phyloP scores from a whole-genome alignment of 2,329 filamentous ascomycete species.

The Ceratocystis colombiana region DNA sequence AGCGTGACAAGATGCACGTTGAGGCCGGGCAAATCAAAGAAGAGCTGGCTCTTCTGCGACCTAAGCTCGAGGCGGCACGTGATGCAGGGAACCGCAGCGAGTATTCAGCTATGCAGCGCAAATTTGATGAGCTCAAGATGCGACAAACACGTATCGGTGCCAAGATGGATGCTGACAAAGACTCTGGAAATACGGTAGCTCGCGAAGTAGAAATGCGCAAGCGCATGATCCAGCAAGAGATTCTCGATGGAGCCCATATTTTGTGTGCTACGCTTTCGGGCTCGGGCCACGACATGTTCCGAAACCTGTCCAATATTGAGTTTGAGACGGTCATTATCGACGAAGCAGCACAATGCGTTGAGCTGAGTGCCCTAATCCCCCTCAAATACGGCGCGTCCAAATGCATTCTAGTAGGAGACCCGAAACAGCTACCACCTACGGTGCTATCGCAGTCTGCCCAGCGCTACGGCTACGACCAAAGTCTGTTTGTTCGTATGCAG shows the following conservation, averaged over 20 bases:
- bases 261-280: constrained; percentile 92
- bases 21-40: constrained; percentile 58
- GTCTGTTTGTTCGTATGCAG: constrained; percentile 97
- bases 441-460: constrained; percentile 90
- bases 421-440: constrained; percentile 91
- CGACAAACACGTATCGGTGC: constrained; percentile 64
- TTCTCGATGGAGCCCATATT: constrained; percentile 82
- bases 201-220: constrained; percentile 80
- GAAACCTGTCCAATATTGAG: constrained; percentile 80
- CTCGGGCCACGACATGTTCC: constrained; percentile 95
- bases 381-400: constrained; percentile 96
- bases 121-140: constrained; percentile 68
- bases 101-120: constrained; percentile 54
- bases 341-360: constrained; percentile 95
- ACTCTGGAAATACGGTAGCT: constrained; percentile 68
- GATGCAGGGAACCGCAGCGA: constrained; percentile 41
- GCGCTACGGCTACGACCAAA: constrained; percentile 91
- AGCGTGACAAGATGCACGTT: constrained; percentile 50
- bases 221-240: constrained; percentile 76
- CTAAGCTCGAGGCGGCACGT: constrained; percentile 58
- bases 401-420: constrained; percentile 94
- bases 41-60: constrained; percentile 59
- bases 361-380: constrained; percentile 89
- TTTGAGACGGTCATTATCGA: constrained; percentile 99
- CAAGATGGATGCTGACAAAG: constrained; percentile 77